Evolutionary conservation across 768 basidiomycete species (phyloP).

Genomic region (Kockovaella imperatae): DNA sequence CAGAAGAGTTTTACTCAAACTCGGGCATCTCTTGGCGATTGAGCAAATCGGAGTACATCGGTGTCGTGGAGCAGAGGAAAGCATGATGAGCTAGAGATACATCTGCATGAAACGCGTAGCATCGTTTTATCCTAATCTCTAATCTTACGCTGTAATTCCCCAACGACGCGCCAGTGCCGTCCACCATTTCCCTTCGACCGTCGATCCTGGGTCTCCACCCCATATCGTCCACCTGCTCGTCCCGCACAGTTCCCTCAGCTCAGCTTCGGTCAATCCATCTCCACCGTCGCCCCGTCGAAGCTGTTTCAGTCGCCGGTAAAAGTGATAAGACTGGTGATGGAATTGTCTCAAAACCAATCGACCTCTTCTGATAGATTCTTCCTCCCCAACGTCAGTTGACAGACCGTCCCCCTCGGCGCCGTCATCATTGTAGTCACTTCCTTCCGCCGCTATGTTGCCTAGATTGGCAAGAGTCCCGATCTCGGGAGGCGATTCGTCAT

Average conservation of each 20-base stretch:
- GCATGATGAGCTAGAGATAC: slow-evolving; percentile 3
- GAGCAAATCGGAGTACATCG: slow-evolving; percentile 29
- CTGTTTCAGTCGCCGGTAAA: slow-evolving; percentile 11
- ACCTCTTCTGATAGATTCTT: slow-evolving; percentile 20
- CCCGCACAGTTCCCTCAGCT: slow-evolving; percentile 19
- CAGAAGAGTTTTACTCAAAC: slow-evolving; percentile 87
- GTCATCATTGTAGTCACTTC: slow-evolving; percentile 3
- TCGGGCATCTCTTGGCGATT: slow-evolving; percentile 60
- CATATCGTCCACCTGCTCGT: slow-evolving; percentile 10
- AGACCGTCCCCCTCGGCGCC: slow-evolving; percentile 2
- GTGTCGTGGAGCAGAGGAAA: slow-evolving; percentile 28
- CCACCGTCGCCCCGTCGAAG: not conserved
- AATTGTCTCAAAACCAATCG: slow-evolving; percentile 26
- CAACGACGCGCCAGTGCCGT: slow-evolving; percentile 16
- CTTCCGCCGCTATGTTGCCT: too few relatives aligned
- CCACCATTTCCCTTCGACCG: slow-evolving; percentile 20
- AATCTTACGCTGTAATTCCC: slow-evolving; percentile 11
- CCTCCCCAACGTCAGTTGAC: slow-evolving; percentile 12
- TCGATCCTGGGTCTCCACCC: slow-evolving; percentile 1
- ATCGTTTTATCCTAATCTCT: too few relatives aligned
- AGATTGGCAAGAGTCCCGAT: too few relatives aligned
- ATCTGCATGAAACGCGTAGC: too few relatives aligned
- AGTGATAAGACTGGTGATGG: slow-evolving; percentile 30
- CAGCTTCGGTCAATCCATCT: slow-evolving; percentile 9
- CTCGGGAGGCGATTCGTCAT: not conserved